phyloP scores from a whole-genome alignment of 164 flowering plant species.

The Stephania japonica region DNA sequence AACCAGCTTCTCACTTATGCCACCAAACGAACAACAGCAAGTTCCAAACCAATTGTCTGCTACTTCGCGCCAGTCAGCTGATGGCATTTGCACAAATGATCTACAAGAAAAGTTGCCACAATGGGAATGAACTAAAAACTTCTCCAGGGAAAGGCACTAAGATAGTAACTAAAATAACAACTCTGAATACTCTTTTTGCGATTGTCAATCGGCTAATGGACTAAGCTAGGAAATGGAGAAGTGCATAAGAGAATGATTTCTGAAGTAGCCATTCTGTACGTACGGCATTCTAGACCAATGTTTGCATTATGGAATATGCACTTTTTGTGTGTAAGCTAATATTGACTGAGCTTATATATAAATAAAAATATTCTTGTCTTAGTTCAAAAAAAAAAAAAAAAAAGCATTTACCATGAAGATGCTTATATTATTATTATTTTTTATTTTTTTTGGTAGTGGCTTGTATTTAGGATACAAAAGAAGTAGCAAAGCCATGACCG shows the following conservation, averaged over 20 bases:
- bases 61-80: slow-evolving; percentile 81
- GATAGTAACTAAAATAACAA: background rate
- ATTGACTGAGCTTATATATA: too few species aligned
- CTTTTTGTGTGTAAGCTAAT: too few species aligned
- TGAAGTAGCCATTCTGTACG: too few species aligned
- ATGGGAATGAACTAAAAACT: background rate
- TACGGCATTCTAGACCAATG: too few species aligned
- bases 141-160: background rate
- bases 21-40: slow-evolving; percentile 97
- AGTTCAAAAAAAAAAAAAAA: background rate
- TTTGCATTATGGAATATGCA: too few species aligned
- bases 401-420: background rate
- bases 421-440: too few species aligned
- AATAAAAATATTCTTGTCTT: too few species aligned
- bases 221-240: too few species aligned
- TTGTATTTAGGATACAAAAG: background rate
- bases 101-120: slow-evolving; percentile 29
- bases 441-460: background rate
- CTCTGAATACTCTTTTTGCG: too few species aligned
- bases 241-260: too few species aligned
- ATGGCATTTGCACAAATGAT: slow-evolving; percentile 72
- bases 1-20: slow-evolving; percentile 83
- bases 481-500: background rate
- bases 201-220: too few species aligned
- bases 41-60: slow-evolving; percentile 98